A percentile compares a stretch with the other conserved stretches of the same genome.
Conservation (phyloP, 257 asterid genomes). For the Solanum lycopersicoides region DNA sequence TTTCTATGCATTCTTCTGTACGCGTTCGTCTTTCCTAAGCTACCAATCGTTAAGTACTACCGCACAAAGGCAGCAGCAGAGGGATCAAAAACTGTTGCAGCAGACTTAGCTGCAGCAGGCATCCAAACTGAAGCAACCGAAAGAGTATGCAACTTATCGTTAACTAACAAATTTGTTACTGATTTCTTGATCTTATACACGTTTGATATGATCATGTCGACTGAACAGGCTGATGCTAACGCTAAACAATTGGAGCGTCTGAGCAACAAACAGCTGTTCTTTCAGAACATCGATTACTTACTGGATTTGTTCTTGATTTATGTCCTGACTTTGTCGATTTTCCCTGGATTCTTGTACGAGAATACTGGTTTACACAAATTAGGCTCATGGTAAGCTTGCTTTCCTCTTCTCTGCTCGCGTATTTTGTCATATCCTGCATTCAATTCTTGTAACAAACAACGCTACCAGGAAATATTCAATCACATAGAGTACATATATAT, state of each 20-base stretch:
- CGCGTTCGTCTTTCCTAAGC: slow-evolving; percentile 19
- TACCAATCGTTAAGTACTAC: slow-evolving; percentile 30
- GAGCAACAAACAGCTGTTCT: slow-evolving; percentile 42
- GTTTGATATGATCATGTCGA: background rate
- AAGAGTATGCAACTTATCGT: background rate
- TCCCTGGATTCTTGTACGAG: slow-evolving; percentile 16
- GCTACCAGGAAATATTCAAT: background rate
- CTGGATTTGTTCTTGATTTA: slow-evolving; percentile 66
- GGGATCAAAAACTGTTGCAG: slow-evolving; percentile 73
- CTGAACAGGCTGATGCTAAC: slow-evolving; percentile 7
- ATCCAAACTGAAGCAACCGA: slow-evolving; percentile 16
- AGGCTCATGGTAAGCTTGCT: slow-evolving; percentile 54
- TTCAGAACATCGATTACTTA: slow-evolving; percentile 44
- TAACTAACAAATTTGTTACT: background rate
- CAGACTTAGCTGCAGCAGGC: slow-evolving; percentile 83
- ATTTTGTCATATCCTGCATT: background rate
- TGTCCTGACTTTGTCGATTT: slow-evolving; percentile 4
- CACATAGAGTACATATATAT: background rate
- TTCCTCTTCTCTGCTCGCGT: background rate
- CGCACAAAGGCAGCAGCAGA: slow-evolving; percentile 45
- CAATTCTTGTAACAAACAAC: background rate
- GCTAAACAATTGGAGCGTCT: slow-evolving; percentile 23
- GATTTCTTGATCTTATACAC: background rate
- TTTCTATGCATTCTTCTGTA: slow-evolving; percentile 22
- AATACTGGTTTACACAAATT: slow-evolving; percentile 68